These are phyloP conservation scores for Apiotrichum gamsii DNA, from an alignment of 1,284 basidiomycete species.

Conservation along the genomic window DNA sequence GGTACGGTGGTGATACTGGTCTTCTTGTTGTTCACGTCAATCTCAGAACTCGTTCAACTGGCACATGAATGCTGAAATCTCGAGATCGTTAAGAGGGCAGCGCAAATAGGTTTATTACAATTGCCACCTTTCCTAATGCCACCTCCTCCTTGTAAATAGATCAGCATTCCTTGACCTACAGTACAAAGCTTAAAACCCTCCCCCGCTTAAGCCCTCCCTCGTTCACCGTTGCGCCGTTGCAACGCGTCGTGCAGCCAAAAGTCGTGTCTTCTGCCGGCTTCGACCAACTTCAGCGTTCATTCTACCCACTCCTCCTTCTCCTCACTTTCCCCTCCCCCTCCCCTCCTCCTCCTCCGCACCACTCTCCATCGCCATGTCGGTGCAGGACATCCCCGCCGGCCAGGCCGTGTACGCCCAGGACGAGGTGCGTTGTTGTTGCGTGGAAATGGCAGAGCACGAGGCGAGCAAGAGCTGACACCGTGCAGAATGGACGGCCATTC, in stretches of 20 bases:
- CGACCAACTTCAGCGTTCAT: neutral
- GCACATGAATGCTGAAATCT: too few relatives aligned
- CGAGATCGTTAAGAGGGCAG: too few relatives aligned
- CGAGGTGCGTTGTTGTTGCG: constrained; percentile 56
- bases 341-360: neutral
- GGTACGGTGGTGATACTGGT: neutral
- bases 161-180: constrained; percentile 3
- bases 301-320: neutral
- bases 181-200: too few relatives aligned
- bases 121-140: too few relatives aligned
- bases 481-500: constrained; percentile 88
- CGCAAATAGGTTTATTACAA: too few relatives aligned
- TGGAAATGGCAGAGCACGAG: too few relatives aligned
- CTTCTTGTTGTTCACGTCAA: neutral
- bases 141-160: too few relatives aligned
- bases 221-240: too few relatives aligned
- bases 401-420: constrained; percentile 82
- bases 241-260: neutral
- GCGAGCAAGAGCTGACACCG: constrained; percentile 1
- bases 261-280: constrained; percentile 10
- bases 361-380: constrained; percentile 28
- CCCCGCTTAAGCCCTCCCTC: too few relatives aligned
- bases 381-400: constrained; percentile 46
- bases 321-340: constrained; percentile 2
- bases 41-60: too few relatives aligned